Evolutionary conservation across 345 rosid species (phyloP).

Genomic region (Populus tremula): DNA sequence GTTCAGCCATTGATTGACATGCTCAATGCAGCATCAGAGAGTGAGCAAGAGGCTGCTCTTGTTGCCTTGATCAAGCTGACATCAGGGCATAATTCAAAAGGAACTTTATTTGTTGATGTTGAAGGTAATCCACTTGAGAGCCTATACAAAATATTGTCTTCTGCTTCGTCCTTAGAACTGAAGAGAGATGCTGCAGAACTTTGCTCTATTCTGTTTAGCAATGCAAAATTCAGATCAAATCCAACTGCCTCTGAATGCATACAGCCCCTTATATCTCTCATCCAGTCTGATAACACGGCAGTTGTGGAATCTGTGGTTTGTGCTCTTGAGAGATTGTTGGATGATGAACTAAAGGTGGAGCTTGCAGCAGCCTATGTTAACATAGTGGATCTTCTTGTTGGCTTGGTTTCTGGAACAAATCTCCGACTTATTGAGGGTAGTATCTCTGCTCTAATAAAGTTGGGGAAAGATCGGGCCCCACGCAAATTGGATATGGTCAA

Average conservation of each 20-base stretch:
- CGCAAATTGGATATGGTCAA: slow-evolving; percentile 78
- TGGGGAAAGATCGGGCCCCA: slow-evolving; percentile 81
- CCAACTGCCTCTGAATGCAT: slow-evolving; percentile 61
- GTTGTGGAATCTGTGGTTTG: slow-evolving; percentile 66
- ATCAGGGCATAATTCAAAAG: slow-evolving; percentile 51
- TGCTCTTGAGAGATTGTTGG: slow-evolving; percentile 70
- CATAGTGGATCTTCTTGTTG: slow-evolving; percentile 57
- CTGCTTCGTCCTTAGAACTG: slow-evolving; percentile 62
- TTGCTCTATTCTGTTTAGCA: slow-evolving; percentile 57
- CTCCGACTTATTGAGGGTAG: slow-evolving; percentile 67
- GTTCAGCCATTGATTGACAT: slow-evolving; percentile 81
- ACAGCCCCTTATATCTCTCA: slow-evolving; percentile 54
- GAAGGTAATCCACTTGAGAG: slow-evolving; percentile 65
- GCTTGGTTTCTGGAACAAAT: slow-evolving; percentile 61
- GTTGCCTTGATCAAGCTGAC: slow-evolving; percentile 66
- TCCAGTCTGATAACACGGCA: slow-evolving; percentile 46
- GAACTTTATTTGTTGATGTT: slow-evolving; percentile 46
- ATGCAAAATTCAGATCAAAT: slow-evolving; percentile 48
- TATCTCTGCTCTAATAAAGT: slow-evolving; percentile 65
- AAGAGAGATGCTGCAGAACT: slow-evolving; percentile 73
- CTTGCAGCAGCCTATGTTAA: slow-evolving; percentile 53
- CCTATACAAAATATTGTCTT: slow-evolving; percentile 55
- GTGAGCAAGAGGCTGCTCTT: slow-evolving; percentile 76
- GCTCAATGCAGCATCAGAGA: slow-evolving; percentile 66
- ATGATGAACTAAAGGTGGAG: slow-evolving; percentile 67